phyloP scores from a whole-genome alignment of 73 alveolate genomes.

The Paramecium octaurelia region DNA sequence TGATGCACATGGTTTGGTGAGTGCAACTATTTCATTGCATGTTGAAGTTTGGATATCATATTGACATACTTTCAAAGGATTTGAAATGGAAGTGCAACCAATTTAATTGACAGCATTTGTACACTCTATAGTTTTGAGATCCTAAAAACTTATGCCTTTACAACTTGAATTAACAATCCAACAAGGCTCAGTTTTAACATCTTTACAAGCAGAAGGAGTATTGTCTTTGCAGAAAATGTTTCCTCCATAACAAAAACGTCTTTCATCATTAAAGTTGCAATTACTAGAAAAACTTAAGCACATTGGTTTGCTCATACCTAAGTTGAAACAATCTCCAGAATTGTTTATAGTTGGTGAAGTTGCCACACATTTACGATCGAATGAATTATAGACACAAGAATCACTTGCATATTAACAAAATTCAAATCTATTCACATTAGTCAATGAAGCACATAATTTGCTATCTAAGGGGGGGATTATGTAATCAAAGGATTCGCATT shows the following conservation, averaged over 20 bases:
- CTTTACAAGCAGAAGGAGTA: background rate
- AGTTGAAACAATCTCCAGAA: background rate
- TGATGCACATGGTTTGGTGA: background rate
- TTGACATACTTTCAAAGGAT: background rate
- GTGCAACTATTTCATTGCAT: background rate
- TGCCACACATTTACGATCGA: background rate
- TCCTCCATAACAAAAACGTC: background rate
- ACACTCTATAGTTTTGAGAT: background rate
- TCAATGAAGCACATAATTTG: background rate
- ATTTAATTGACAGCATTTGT: background rate
- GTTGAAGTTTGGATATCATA: background rate
- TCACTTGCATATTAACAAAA: slow-evolving; percentile 10
- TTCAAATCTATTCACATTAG: slow-evolving; percentile 4
- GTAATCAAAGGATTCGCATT: background rate
- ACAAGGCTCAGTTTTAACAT: background rate
- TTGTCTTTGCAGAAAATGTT: background rate
- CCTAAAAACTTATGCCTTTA: background rate
- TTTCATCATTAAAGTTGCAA: background rate
- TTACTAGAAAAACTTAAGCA: background rate
- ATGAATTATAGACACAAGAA: background rate
- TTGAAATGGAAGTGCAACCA: background rate
- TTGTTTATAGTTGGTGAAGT: background rate
- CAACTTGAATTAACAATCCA: background rate
- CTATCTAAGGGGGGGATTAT: background rate
- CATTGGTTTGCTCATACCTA: background rate